Evolutionary conservation across 306 rosid species (phyloP).

Genomic region (Quercus cerris): DNA sequence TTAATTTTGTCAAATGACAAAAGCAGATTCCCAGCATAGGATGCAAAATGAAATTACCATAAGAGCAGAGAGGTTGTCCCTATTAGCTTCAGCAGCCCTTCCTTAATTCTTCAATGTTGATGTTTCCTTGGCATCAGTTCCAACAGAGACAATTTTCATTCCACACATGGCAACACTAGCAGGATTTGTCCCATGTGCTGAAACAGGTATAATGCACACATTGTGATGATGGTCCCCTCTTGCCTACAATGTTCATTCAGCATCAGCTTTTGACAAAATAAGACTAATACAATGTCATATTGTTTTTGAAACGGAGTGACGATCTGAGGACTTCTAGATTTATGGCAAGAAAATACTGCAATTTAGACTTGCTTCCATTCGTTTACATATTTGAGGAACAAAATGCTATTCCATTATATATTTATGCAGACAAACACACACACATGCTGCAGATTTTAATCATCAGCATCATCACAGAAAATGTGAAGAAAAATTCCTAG

Average conservation of each 20-base stretch:
- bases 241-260: constrained; percentile 52
- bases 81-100: constrained; percentile 93
- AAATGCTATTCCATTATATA: too few species aligned
- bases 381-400: too few species aligned
- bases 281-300: too few species aligned
- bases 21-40: constrained; percentile 3
- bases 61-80: constrained; percentile 80
- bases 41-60: constrained; percentile 56
- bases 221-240: constrained; percentile 92
- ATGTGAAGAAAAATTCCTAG: too few species aligned
- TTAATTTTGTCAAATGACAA: neutral
- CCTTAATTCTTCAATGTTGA: constrained; percentile 80
- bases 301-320: too few species aligned
- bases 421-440: too few species aligned
- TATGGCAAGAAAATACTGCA: too few species aligned
- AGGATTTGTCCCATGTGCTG: constrained; percentile 99
- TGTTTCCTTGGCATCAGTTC: constrained; percentile 98
- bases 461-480: too few species aligned
- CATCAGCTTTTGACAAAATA: neutral
- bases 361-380: too few species aligned
- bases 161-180: constrained; percentile 99
- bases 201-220: constrained; percentile 95
- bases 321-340: too few species aligned
- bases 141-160: constrained; percentile 93
- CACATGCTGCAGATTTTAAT: too few species aligned